Percentiles rank a stretch among this genome's conserved stretches.
Conservation (phyloP, 257 asterid genomes). For the Salvia miltiorrhiza region DNA sequence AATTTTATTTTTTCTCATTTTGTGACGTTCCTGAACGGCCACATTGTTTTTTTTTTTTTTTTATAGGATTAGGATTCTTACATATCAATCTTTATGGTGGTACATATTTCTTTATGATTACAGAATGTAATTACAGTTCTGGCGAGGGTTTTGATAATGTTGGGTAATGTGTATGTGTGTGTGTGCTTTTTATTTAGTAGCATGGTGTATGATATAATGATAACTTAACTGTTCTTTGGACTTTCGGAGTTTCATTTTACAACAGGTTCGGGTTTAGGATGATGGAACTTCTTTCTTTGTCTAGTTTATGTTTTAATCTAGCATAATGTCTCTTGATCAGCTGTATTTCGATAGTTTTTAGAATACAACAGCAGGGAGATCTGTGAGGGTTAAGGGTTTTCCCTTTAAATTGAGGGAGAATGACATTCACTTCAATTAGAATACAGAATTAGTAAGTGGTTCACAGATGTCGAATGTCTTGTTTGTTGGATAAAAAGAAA, state of each 20-base stretch:
- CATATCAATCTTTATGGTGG: neutral
- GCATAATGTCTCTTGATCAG: neutral
- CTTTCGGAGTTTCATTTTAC: neutral
- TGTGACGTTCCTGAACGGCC: neutral
- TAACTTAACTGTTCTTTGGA: neutral
- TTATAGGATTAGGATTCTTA: neutral
- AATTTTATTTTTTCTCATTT: neutral
- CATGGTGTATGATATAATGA: neutral
- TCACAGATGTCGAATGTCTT: neutral
- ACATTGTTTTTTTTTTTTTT: neutral
- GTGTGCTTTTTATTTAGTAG: neutral
- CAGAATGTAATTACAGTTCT: neutral
- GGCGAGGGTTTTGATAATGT: neutral
- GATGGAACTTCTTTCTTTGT: neutral
- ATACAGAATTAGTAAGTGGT: neutral
- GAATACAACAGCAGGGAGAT: neutral
- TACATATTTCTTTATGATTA: conserved; percentile 2
- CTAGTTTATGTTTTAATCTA: neutral
- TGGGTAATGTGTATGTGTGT: too few species aligned
- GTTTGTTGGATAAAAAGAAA: neutral
- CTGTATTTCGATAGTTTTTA: neutral
- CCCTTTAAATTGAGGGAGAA: neutral
- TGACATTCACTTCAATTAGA: neutral
- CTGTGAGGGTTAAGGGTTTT: neutral
- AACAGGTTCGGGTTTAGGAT: neutral